Base-by-base conservation (phyloP, 768 basidiomycete genomes). In the Imleria badia region DNA sequence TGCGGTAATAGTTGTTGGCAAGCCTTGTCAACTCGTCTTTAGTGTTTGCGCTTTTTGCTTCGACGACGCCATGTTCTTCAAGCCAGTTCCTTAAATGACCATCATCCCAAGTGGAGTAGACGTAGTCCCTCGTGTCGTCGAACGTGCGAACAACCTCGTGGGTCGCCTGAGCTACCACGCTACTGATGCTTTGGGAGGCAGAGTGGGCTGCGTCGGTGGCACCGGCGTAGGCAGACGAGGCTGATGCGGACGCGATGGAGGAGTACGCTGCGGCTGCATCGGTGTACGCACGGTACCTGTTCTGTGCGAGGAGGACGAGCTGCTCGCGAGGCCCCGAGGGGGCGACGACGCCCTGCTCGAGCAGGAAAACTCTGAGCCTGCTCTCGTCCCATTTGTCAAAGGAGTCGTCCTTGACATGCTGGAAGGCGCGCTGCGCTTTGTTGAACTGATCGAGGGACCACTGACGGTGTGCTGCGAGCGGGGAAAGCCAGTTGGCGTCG, bases 31-130 rank as follows among this genome's bases (percentile, higher is more conserved):
- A 70, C 60, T 96, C 85, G 9, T 83, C 79, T 40, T 83, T 82
- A 49, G 79, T 85, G 53, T 20, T 72, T 55, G 56, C 75, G 17
- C 73, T 70, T 56, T 81, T 85, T 4, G 87, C 80, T 62, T 89
- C 80, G 56, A 91, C 63, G 36, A 91, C 75, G 23, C 88, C 87
- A 63, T 90, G 84, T 36, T 86, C 77, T 64, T 88, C 84, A 42
- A 95, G 81, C 73, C 86, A 97, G 0, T 65, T 71, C 46, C 87
- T 77, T 44, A 98, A 71, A 59, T 79, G 78, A 62, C 78, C 86
- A 60, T 95, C 91, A 52, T 89, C 85, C 96, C 96, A 97, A 0
- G 88, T 82, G 0, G 89, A 92, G 70, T 89, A 96, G 17, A 94
- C 73, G 61, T 94, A 95, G 68, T 98, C 94, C 67, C 85, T 91